These are phyloP conservation scores for Metarhizium brunneum DNA, from an alignment of 2,329 filamentous ascomycete genomes.

Conservation along the genomic window DNA sequence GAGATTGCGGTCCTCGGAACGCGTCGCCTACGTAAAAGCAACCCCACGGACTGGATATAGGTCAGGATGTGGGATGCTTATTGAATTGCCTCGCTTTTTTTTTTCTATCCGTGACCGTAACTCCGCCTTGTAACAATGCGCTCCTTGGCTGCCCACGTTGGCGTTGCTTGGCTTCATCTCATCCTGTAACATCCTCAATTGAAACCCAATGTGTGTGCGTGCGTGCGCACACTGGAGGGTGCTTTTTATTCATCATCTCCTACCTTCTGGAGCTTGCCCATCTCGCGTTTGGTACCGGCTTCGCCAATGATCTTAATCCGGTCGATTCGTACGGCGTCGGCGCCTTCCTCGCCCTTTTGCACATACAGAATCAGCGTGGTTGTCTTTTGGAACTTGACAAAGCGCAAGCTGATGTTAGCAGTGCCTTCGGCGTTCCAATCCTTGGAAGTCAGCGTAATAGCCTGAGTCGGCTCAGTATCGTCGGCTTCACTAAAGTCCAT, in stretches of 20 bases:
- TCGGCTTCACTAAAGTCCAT: conserved; percentile 94
- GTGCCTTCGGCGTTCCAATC: conserved; percentile 81
- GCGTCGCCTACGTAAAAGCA: background rate
- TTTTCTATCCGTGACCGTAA: background rate
- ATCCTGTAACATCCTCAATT: background rate
- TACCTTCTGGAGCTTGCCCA: conserved; percentile 93
- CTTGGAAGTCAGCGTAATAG: conserved; percentile 59
- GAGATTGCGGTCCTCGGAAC: background rate
- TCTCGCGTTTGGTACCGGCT: conserved; percentile 80
- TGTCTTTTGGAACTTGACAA: conserved; percentile 96
- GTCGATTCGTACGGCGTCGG: conserved; percentile 79
- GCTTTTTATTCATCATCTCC: conserved; percentile 55
- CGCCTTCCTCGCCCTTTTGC: conserved; percentile 71
- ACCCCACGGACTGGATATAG: background rate
- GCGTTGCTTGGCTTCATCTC: background rate
- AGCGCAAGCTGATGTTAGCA: conserved; percentile 64
- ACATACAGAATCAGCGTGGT: conserved; percentile 82
- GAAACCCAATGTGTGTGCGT: background rate
- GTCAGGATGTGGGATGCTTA: background rate
- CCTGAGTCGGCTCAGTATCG: conserved; percentile 71
- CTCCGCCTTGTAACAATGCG: background rate
- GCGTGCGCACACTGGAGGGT: too few species aligned
- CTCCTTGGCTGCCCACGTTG: background rate
- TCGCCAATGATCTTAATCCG: conserved; percentile 76
- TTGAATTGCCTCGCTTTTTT: background rate